A percentile compares a stretch with the other conserved stretches of the same genome.
Evolutionary conservation across 106 monocot species (phyloP).

Genomic region (Amphibolis antarctica): DNA sequence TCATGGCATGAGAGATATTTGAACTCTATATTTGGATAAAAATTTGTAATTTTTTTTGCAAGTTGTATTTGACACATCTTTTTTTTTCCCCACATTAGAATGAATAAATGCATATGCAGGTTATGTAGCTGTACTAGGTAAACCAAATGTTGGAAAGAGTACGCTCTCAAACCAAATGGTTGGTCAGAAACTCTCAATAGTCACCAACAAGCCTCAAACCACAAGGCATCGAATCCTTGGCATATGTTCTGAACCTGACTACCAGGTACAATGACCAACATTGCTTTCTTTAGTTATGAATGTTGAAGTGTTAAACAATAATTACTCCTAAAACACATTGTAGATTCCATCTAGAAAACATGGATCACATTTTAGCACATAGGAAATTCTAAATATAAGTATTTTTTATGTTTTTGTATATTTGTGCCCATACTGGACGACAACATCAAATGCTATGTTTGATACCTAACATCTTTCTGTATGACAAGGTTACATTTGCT

Average conservation of each 20-base stretch:
- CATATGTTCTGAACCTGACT: constrained; percentile 79
- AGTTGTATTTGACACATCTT: not conserved
- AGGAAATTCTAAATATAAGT: no score
- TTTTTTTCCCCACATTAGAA: not conserved
- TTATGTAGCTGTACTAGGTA: constrained; percentile 89
- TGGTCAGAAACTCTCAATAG: constrained; percentile 97
- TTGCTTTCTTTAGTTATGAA: not conserved
- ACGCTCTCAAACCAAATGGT: constrained; percentile 97
- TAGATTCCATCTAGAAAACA: no score
- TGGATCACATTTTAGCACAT: no score
- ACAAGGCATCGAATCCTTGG: constrained; percentile 94
- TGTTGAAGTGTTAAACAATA: no score
- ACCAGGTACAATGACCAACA: constrained; percentile 58
- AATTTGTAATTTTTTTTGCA: not conserved
- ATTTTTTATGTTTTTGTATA: no score
- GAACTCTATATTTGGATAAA: not conserved
- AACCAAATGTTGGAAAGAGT: constrained; percentile 99
- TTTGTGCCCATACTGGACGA: no score
- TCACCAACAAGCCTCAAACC: constrained; percentile 96
- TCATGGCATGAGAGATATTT: no score
- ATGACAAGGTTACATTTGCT: no score
- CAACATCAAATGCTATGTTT: no score
- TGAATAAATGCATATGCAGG: constrained; percentile 31
- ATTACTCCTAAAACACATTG: no score
- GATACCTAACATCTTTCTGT: no score